Percentiles rank a stretch among this genome's conserved stretches.
Conservation (phyloP, 345 rosid species). For the Gossypium rotundifolium region DNA sequence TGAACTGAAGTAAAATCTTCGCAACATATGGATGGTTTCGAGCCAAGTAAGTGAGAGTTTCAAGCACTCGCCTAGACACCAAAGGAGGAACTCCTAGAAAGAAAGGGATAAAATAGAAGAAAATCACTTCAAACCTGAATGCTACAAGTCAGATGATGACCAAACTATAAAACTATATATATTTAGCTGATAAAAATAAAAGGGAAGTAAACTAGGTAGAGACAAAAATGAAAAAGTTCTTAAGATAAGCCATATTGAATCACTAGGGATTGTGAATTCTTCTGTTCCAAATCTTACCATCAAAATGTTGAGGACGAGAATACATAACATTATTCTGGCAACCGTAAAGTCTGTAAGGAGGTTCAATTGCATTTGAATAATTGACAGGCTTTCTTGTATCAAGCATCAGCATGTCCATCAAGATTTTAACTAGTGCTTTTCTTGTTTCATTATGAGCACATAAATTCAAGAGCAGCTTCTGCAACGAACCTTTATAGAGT, state of each 20-base stretch:
- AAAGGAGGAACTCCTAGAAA: constrained; percentile 81
- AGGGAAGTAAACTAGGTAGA: background rate
- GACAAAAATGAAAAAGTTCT: background rate
- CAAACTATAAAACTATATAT: background rate
- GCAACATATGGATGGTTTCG: constrained; percentile 81
- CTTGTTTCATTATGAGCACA: constrained; percentile 92
- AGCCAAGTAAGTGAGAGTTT: constrained; percentile 77
- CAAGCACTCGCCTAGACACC: constrained; percentile 88
- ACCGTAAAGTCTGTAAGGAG: constrained; percentile 77
- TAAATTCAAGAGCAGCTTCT: constrained; percentile 84
- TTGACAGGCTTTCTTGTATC: constrained; percentile 53
- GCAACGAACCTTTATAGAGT: constrained; percentile 85
- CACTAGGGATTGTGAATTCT: background rate
- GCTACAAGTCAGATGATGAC: background rate
- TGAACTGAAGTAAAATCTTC: constrained; percentile 65
- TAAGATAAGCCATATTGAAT: background rate
- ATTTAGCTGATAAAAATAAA: background rate
- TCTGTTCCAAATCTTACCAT: constrained; percentile 43
- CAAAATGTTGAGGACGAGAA: constrained; percentile 84
- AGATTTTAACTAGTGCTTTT: constrained; percentile 59
- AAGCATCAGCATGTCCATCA: constrained; percentile 85
- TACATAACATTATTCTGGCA: constrained; percentile 89
- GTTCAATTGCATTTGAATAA: constrained; percentile 44
- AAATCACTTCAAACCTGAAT: background rate
- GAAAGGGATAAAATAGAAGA: background rate